Evolutionary conservation across 164 flowering plant genomes (phyloP).

Genomic region (Vitis labrusca): DNA sequence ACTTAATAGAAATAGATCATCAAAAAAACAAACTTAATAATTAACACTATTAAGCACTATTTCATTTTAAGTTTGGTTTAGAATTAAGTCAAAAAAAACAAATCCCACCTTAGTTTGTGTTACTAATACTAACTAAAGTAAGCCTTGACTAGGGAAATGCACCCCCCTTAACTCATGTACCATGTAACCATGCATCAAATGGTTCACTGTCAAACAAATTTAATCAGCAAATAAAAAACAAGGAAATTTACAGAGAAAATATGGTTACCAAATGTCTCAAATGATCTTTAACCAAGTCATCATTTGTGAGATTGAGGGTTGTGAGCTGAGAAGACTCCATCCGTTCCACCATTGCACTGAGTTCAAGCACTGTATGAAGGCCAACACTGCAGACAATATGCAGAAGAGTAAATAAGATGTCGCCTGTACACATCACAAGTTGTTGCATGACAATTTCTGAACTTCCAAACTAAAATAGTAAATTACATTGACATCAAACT

Average conservation of each 20-base stretch:
- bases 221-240: neutral
- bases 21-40: no score
- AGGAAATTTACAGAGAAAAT: neutral
- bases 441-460: neutral
- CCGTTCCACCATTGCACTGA: conserved; percentile 65
- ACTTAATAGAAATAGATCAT: no score
- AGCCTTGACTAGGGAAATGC: no score
- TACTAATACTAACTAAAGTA: no score
- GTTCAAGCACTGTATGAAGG: conserved; percentile 68
- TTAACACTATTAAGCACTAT: no score
- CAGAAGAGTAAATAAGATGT: neutral
- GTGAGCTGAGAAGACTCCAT: conserved; percentile 67
- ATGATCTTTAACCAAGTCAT: conserved; percentile 96
- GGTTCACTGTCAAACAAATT: neutral
- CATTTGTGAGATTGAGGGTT: conserved; percentile 69
- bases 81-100: no score
- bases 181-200: neutral
- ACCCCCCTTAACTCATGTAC: no score
- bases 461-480: neutral
- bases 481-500: neutral
- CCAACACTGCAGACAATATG: conserved; percentile 74
- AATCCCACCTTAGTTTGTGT: no score
- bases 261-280: conserved; percentile 78
- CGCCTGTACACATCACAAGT: neutral
- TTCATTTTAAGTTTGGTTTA: no score